Base-by-base conservation (phyloP, 768 basidiomycete species). In the Hypsizygus marmoreus region DNA sequence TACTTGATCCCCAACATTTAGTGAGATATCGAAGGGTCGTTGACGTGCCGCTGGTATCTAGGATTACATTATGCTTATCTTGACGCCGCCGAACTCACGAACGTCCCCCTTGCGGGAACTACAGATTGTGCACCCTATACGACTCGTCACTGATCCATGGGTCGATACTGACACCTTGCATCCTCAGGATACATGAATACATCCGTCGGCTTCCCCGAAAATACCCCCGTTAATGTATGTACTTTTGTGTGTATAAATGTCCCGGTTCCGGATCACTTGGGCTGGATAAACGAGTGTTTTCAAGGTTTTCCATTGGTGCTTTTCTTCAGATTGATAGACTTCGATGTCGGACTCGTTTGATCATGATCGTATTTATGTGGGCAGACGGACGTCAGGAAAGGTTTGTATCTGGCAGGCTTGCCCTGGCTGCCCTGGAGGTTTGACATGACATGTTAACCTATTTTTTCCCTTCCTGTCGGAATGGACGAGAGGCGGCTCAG, bases 61-160 rank as follows among this genome's bases (percentile, higher is more conserved):
- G 83, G 83, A 84, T 51, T 83, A 71, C 43, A 68, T 84, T 22
- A 69, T 80, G 41, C 56, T 82, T 22, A 68, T 71, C 2, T 60
- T 84, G 40, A 64, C 45, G 61, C 77, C 78, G 40, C 65, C 72
- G 43, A 69, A 72, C 49, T 66, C 66, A 12, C 66, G 72, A 22
- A 61, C 63, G 11, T 76, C 74, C n/a, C 69, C 70, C 17, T 53
- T 82, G 23, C 29, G 71, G 19, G 68, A 65, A 5, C 45, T 70
- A 40, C 74, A 77, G 53, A 64, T 80, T 49, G 62, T 66, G 26
- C 74, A 76, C 53, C 71, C 76, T 2, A 77, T 84, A 53, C 74
- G 70, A 35, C 66, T 84, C 31, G 78, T 76, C 48, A 81, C 82
- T 24, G 79, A 84, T 49, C 57, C 75, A 16, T 80, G 77, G 68